Conservation (phyloP, 805 yeast species). For the Metschnikowia henanensis region DNA sequence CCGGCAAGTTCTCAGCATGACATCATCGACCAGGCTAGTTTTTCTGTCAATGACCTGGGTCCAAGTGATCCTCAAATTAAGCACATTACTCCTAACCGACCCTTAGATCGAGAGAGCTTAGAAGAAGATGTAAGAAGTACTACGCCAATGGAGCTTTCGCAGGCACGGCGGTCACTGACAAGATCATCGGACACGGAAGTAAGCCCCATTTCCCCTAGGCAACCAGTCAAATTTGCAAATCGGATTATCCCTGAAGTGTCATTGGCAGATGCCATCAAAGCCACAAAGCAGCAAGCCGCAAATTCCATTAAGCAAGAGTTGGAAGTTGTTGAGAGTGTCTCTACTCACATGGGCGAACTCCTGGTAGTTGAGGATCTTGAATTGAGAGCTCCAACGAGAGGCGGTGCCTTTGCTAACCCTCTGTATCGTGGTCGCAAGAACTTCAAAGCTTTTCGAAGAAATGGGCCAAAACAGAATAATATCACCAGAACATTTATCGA, state of each 20-base stretch:
- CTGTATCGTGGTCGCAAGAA: conserved; percentile 14
- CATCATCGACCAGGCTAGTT: no score
- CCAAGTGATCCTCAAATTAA: no score
- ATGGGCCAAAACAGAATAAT: conserved; percentile 8
- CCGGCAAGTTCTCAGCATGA: no score
- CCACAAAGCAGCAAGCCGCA: conserved; percentile 14
- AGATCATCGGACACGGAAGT: no score
- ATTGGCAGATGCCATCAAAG: conserved; percentile 15
- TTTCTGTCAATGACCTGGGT: no score
- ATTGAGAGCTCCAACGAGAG: background rate
- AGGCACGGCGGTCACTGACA: no score
- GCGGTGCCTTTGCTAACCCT: background rate
- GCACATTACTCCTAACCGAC: no score
- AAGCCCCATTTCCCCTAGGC: background rate
- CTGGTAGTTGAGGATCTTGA: conserved; percentile 8
- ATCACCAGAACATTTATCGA: conserved; percentile 17
- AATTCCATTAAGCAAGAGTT: conserved; percentile 8
- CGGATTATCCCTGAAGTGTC: conserved; percentile 15
- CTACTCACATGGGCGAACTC: background rate
- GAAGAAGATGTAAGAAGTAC: no score
- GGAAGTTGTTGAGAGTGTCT: background rate
- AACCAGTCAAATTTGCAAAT: background rate
- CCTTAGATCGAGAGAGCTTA: no score
- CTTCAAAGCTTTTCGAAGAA: conserved; percentile 16
- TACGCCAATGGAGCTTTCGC: no score